phyloP scores from a whole-genome alignment of 352 stramenopile genomes.

The Phytophthora litchii region DNA sequence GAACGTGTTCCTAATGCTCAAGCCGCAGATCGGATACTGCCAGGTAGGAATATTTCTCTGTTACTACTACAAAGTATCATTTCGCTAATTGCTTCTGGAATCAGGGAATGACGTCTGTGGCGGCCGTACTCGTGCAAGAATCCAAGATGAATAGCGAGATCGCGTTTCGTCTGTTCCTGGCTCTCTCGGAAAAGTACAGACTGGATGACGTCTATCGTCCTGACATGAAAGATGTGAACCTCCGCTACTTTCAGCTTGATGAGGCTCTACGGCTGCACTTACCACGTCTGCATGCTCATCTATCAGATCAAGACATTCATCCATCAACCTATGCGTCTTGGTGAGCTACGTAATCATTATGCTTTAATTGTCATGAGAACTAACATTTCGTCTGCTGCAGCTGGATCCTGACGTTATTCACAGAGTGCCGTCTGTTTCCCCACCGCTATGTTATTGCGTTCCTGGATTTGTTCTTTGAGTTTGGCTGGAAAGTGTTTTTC shows the following conservation, averaged over 20 bases:
- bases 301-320: constrained; percentile 54
- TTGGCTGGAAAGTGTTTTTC: constrained; percentile 57
- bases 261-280: constrained; percentile 49
- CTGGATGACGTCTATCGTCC: constrained; percentile 53
- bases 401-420: constrained; percentile 64
- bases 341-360: constrained; percentile 18
- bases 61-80: background rate
- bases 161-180: constrained; percentile 54
- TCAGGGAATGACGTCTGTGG: constrained; percentile 56
- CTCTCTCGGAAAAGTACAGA: constrained; percentile 57
- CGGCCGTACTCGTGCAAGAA: constrained; percentile 46
- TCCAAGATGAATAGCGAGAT: constrained; percentile 55
- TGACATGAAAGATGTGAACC: constrained; percentile 58
- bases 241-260: constrained; percentile 59
- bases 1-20: constrained; percentile 50
- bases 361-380: background rate
- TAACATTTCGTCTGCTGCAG: constrained; percentile 19
- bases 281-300: constrained; percentile 40
- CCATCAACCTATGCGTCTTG: constrained; percentile 57
- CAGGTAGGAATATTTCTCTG: constrained; percentile 30
- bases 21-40: constrained; percentile 61
- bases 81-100: constrained; percentile 1
- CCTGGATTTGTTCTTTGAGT: constrained; percentile 56
- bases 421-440: constrained; percentile 48
- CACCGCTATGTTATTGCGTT: constrained; percentile 46